A percentile compares a stretch with the other conserved stretches of the same genome.
Evolutionary conservation across 352 stramenopile genomes (phyloP).

Genomic region (Phytopythium aichiense): DNA sequence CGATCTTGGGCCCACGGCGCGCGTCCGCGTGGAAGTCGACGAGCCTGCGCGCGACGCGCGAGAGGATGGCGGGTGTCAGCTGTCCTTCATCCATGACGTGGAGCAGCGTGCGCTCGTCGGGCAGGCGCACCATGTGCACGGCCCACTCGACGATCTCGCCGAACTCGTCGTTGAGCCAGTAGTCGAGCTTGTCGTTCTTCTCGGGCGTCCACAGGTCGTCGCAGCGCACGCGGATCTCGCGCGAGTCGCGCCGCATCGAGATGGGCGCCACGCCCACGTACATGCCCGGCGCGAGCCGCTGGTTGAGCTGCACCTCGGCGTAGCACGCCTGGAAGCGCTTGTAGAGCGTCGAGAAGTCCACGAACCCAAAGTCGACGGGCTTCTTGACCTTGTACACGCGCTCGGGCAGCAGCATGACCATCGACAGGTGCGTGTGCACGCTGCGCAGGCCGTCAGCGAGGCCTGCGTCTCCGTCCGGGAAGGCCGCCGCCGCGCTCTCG

Average conservation of each 20-base stretch:
- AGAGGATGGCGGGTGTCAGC: slow-evolving; percentile 32
- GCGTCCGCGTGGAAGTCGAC: slow-evolving; percentile 54
- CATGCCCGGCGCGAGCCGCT: slow-evolving; percentile 55
- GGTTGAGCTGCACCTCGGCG: slow-evolving; percentile 70
- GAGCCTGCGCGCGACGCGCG: slow-evolving; percentile 38
- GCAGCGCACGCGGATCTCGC: slow-evolving; percentile 48
- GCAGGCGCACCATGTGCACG: slow-evolving; percentile 64
- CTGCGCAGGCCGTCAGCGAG: slow-evolving; percentile 19
- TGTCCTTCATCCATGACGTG: slow-evolving; percentile 25
- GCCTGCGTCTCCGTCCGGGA: slow-evolving; percentile 6
- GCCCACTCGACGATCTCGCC: slow-evolving; percentile 78
- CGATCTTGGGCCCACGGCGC: slow-evolving; percentile 47
- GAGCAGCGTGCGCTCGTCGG: slow-evolving; percentile 49
- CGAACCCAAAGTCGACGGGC: slow-evolving; percentile 67
- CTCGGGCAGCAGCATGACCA: slow-evolving; percentile 55
- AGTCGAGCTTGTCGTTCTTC: slow-evolving; percentile 52
- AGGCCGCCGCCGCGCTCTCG: slow-evolving; percentile 16
- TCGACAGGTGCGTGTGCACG: slow-evolving; percentile 73
- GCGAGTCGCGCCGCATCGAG: slow-evolving; percentile 51
- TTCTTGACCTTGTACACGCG: slow-evolving; percentile 80
- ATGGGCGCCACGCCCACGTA: slow-evolving; percentile 67
- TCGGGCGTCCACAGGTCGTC: slow-evolving; percentile 67
- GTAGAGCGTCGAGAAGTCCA: slow-evolving; percentile 66
- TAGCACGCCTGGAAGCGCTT: slow-evolving; percentile 70
- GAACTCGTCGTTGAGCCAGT: slow-evolving; percentile 60